Base-by-base conservation (phyloP, 1,284 basidiomycete genomes). In the Cystobasidiaceae sp. region DNA sequence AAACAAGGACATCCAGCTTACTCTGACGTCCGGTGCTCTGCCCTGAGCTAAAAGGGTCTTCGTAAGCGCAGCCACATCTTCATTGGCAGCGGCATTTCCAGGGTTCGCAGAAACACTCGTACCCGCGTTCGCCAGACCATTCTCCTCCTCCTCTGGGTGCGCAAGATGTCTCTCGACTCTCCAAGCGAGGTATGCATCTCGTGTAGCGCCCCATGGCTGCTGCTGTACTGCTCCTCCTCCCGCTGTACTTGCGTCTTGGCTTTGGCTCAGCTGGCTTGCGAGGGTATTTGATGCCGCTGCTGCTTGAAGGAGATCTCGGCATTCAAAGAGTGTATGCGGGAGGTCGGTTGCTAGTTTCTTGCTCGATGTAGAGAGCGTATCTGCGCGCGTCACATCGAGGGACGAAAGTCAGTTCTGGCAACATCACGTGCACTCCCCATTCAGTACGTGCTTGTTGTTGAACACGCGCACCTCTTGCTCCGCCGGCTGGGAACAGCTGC, bases 381-480 rank as follows among this genome's bases (percentile, higher is more conserved):
- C 61, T 64, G 61, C n/a, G 50, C 4, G 28, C 23, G n/a, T 9
- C n/a, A n/a, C n/a, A n/a, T n/a, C n/a, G n/a, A n/a, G n/a, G n/a
- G n/a, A n/a, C n/a, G n/a, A n/a, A n/a, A n/a, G n/a, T n/a, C n/a
- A n/a, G n/a, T n/a, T n/a, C n/a, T n/a, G n/a, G n/a, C n/a, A n/a
- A n/a, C n/a, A n/a, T n/a, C n/a, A n/a, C n/a, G n/a, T n/a, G n/a
- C n/a, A n/a, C n/a, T n/a, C n/a, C n/a, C n/a, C n/a, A n/a, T n/a
- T n/a, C n/a, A n/a, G n/a, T n/a, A n/a, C n/a, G n/a, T n/a, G n/a
- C n/a, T n/a, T n/a, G n/a, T n/a, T n/a, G n/a, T n/a, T n/a, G n/a
- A n/a, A n/a, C n/a, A n/a, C n/a, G n/a, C n/a, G n/a, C n/a, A 64
- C 61, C 61, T 55, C 52, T 55, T 28, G 61, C 45, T 15, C 61